Conservation (phyloP, 2,329 filamentous ascomycete genomes). For the Xylaria polymorpha region DNA sequence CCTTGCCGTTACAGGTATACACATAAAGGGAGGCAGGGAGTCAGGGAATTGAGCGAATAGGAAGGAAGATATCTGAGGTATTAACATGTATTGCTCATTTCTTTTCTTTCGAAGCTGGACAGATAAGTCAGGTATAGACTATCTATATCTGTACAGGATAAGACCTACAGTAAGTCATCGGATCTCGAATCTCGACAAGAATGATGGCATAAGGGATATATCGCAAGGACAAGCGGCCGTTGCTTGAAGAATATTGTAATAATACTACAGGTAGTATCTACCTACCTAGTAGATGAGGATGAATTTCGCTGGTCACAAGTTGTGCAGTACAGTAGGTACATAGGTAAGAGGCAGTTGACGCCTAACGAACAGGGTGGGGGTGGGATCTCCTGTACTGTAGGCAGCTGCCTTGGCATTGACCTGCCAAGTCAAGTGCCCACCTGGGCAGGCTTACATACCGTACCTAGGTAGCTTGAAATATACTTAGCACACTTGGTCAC, state of each 20-base stretch:
- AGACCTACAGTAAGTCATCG: neutral
- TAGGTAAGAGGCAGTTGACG: no score
- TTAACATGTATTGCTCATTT: neutral
- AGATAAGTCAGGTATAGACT: neutral
- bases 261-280: neutral
- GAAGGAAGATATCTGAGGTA: neutral
- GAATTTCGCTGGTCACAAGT: neutral
- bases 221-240: neutral
- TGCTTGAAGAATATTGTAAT: neutral
- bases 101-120: constrained; percentile 1
- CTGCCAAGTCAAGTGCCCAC: neutral
- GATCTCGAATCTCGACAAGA: neutral
- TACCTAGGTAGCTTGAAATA: neutral
- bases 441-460: neutral
- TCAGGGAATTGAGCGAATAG: constrained; percentile 1
- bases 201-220: neutral
- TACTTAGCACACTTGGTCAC: neutral
- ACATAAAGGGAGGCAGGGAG: neutral
- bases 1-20: neutral
- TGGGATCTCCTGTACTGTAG: neutral
- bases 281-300: neutral
- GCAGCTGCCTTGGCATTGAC: constrained; percentile 5
- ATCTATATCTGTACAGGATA: neutral
- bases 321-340: no score
- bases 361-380: neutral